phyloP scores from a whole-genome alignment of 768 basidiomycete genomes.

The Suillus tomentosus region DNA sequence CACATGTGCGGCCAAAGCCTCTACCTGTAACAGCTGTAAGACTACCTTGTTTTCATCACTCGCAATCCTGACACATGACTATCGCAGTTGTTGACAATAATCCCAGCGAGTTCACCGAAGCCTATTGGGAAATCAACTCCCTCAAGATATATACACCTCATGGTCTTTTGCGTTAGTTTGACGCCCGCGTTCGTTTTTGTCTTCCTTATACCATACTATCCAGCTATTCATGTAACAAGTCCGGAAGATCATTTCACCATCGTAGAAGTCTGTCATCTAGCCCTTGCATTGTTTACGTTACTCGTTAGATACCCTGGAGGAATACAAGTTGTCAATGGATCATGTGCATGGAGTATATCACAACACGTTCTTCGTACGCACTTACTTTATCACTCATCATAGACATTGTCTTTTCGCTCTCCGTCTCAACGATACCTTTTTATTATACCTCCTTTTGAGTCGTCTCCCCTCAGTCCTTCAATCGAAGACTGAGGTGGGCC shows the following conservation, averaged over 20 bases:
- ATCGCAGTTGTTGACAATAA: conserved; percentile 57
- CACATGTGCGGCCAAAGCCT: conserved; percentile 39
- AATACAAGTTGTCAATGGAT: background rate
- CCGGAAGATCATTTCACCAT: too few species aligned
- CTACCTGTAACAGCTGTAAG: conserved; percentile 49
- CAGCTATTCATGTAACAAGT: background rate
- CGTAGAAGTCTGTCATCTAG: background rate
- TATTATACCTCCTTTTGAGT: too few species aligned
- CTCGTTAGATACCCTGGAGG: background rate
- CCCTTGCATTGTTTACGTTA: background rate
- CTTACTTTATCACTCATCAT: too few species aligned
- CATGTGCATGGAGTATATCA: too few species aligned
- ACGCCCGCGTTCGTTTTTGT: background rate
- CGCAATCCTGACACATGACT: background rate
- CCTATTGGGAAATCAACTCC: conserved; percentile 72
- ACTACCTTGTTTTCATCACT: conserved; percentile 6
- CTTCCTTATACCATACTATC: background rate
- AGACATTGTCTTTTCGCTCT: too few species aligned
- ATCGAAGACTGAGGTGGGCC: too few species aligned
- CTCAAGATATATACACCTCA: conserved; percentile 51
- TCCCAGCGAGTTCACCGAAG: conserved; percentile 56
- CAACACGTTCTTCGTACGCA: too few species aligned
- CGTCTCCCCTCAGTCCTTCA: too few species aligned
- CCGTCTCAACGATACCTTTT: too few species aligned
- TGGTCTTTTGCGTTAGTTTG: conserved; percentile 7